Base-by-base conservation (phyloP, 768 basidiomycete genomes). In the Pisolithus microcarpus region DNA sequence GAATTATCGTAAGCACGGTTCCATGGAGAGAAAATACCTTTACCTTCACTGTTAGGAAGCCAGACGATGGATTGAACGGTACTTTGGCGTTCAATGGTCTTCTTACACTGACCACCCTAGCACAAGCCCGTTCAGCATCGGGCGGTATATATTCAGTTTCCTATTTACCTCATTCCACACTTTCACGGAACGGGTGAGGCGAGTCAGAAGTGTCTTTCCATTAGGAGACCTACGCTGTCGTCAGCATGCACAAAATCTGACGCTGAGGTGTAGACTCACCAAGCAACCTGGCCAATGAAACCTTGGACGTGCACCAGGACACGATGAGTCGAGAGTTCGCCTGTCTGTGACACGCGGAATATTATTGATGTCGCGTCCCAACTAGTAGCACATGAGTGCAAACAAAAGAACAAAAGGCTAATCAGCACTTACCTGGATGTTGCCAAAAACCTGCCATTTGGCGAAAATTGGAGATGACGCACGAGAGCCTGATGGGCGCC, bases 271-370 rank as follows among this genome's bases (percentile, higher is more conserved):
- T 18, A 36, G 5, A 48, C n/a, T 38, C 63, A 76, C 76, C 78
- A 79, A 5, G 76, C 78, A 18, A 80, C 78, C 58, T 79, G 78
- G 34, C 73, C 73, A 53, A 78, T 72, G 61, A 80, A 80, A 28
- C 75, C 78, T 43, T 70, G 68, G 23, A 75, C 75, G 52, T 79
- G 78, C 11, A 75, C 76, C 1, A 79, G 68, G 34, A 73, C 69
- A 46, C 77, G 71, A 54, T 78, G 75, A n/a, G 65, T 64, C 8
- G 68, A 66, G 46, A 75, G 65, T 53, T 49, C 43, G 24, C 43
- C 45, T 62, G 72, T 59, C 59, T 75, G 76, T 50, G 71, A 73
- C 13, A 77, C 73, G 31, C 67, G 70, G 56, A 77, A 78, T 52
- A 77, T 76, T 28, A 74, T 66, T 1, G 76, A 75, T 1, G 77